Evolutionary conservation across 1,284 basidiomycete genomes (phyloP), one percentile per base, ranked within the genome.

Genomic region (Abortiporus biennis): DNA sequence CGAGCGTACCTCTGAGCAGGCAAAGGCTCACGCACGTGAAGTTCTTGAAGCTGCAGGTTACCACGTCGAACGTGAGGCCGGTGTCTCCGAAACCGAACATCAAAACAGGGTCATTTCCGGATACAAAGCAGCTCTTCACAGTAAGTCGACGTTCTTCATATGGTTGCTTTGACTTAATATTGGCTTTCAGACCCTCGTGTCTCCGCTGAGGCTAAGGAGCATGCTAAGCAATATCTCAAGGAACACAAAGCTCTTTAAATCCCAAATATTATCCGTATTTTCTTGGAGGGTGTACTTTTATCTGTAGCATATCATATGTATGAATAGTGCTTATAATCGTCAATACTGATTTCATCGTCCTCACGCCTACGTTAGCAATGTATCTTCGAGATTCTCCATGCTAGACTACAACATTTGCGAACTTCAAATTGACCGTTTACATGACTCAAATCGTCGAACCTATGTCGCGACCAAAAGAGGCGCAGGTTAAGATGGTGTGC

Each of bases 51-150:
- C 59, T 9, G 51, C 56, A 20, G 61, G 61, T 3, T 58, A 57
- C 46, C 49, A 49, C 6, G 32, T 54, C 40, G 57, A 63, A 36
- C 53, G 53, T 20, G 50, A 58, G 0, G 54, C 55, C 2, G 56
- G 48, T 3, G 53, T 62, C 16, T 53, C 46, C 3, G 61, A 67
- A 23, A 62, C 66, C 24, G 61, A 72, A 48, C 71, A 72, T 38
- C 42, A 57, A 43, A 63, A 46, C 2, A 61, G 62, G 37, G 66
- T 74, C 23, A 47, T 71, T 15, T 70, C 61, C 8, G 71, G 73
- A 5, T 74, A 74, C 55, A 76, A 74, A 46, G 69, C 72, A 29
- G 65, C 73, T 3, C 50, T 75, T 6, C 59, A 58, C 37, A 75
- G 71, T 72, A 46, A 39, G 67, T 62, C 6, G 5, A 35, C 21